Percentiles rank a stretch among this genome's conserved stretches.
phyloP scores from a whole-genome alignment of 208 protist genomes.

The Angomonas deanei region DNA sequence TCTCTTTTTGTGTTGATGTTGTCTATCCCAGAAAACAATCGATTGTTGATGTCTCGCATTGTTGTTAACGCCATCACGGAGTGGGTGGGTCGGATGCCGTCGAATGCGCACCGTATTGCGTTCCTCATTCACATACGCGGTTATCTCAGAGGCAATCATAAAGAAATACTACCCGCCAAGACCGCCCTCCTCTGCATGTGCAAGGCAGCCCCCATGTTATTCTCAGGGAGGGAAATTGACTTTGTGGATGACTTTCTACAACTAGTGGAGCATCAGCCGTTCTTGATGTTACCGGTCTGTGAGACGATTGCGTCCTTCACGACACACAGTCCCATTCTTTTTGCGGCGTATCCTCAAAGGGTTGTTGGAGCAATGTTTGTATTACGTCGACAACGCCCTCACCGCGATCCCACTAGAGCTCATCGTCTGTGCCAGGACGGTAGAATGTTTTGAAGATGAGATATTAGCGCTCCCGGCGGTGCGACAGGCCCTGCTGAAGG shows the following conservation, averaged over 20 bases:
- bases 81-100: slow-evolving; percentile 45
- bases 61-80: slow-evolving; percentile 36
- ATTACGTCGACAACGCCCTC: not conserved
- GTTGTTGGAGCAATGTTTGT: slow-evolving; percentile 2
- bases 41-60: slow-evolving; percentile 53
- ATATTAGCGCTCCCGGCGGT: not conserved
- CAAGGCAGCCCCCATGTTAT: slow-evolving; percentile 37
- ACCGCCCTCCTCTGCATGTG: slow-evolving; percentile 45
- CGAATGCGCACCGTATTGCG: slow-evolving; percentile 40
- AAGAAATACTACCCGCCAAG: slow-evolving; percentile 36
- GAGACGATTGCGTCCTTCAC: slow-evolving; percentile 26
- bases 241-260: slow-evolving; percentile 38
- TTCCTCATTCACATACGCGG: slow-evolving; percentile 36
- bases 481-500: not conserved
- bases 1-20: slow-evolving; percentile 55
- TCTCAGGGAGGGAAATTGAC: slow-evolving; percentile 39
- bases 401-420: not conserved
- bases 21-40: slow-evolving; percentile 29
- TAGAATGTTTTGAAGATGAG: not conserved
- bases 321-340: slow-evolving; percentile 6
- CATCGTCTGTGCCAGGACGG: not conserved
- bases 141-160: slow-evolving; percentile 29
- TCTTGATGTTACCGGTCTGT: slow-evolving; percentile 17
- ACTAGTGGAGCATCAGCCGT: slow-evolving; percentile 26
- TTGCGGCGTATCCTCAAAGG: not conserved